These are phyloP conservation scores for Boletellus ananiceps DNA, from an alignment of 768 basidiomycete genomes.

Conservation along the genomic window DNA sequence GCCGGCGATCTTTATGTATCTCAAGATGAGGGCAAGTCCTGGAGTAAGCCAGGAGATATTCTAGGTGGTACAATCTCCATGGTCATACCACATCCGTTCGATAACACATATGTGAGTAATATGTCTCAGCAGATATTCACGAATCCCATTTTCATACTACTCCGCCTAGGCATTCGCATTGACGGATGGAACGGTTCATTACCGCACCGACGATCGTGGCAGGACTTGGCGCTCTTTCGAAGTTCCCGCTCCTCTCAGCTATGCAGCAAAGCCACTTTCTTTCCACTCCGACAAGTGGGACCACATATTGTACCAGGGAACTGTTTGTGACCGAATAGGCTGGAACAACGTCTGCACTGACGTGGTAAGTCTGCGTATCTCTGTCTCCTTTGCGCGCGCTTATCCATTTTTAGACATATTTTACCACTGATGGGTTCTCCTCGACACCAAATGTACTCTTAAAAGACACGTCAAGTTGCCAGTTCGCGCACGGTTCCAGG, in stretches of 20 bases:
- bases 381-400: conserved; percentile 1
- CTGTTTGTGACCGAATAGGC: conserved; percentile 49
- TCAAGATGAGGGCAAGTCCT: conserved; percentile 79
- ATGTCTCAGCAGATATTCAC: background rate
- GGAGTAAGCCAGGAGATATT: conserved; percentile 48
- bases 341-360: conserved; percentile 65
- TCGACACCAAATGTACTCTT: conserved; percentile 57
- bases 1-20: conserved; percentile 73
- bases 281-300: conserved; percentile 86
- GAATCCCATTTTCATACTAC: background rate
- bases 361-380: conserved; percentile 42
- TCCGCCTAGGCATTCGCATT: conserved; percentile 76
- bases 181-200: conserved; percentile 71
- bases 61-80: conserved; percentile 55
- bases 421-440: conserved; percentile 81
- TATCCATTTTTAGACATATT: conserved; percentile 61
- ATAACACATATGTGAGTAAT: conserved; percentile 63
- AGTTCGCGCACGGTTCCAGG: conserved; percentile 83
- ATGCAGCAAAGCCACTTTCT: conserved; percentile 61
- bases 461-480: conserved; percentile 68
- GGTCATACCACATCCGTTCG: conserved; percentile 84
- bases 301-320: conserved; percentile 77
- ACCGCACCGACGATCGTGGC: conserved; percentile 84
- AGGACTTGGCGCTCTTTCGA: conserved; percentile 82
- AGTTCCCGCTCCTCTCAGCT: conserved; percentile 46